phyloP scores from a whole-genome alignment of 352 stramenopile species.

The Globisporangium uncinulatum region DNA sequence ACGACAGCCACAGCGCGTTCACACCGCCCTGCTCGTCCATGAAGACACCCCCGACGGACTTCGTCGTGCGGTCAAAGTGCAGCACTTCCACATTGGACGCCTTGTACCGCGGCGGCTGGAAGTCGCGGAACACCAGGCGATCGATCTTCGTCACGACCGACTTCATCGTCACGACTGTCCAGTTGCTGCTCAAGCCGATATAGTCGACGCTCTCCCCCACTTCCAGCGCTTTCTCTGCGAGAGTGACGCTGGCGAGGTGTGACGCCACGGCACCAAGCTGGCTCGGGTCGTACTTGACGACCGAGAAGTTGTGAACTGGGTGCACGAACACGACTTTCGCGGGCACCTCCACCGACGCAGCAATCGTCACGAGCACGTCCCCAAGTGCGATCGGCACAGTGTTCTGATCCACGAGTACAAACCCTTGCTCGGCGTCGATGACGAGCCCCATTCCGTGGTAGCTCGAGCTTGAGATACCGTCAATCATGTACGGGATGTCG shows the following conservation, averaged over 20 bases:
- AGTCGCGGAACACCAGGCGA: conserved; percentile 74
- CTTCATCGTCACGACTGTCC: conserved; percentile 84
- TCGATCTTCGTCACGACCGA: conserved; percentile 83
- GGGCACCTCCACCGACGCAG: conserved; percentile 81
- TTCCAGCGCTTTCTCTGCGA: conserved; percentile 59
- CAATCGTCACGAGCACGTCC: conserved; percentile 86
- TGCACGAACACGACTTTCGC: conserved; percentile 89
- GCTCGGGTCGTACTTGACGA: conserved; percentile 87
- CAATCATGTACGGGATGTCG: conserved; percentile 90
- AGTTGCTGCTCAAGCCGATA: conserved; percentile 82
- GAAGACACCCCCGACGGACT: conserved; percentile 82
- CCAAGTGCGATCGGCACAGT: conserved; percentile 86
- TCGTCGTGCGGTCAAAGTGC: conserved; percentile 87
- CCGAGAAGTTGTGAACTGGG: conserved; percentile 89
- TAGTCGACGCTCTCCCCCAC: conserved; percentile 78
- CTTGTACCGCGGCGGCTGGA: conserved; percentile 82
- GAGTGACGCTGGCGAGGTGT: conserved; percentile 50
- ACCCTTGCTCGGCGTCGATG: conserved; percentile 71
- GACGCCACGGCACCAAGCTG: conserved; percentile 51
- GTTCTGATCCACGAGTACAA: conserved; percentile 92
- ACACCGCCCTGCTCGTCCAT: conserved; percentile 68
- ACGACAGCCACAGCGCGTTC: conserved; percentile 80
- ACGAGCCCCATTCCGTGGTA: conserved; percentile 89
- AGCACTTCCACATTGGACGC: conserved; percentile 81
- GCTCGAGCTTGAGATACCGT: conserved; percentile 86